A percentile compares a stretch with the other conserved stretches of the same genome.
Conservation (phyloP, 768 basidiomycete genomes). For the Serendipita indica region DNA sequence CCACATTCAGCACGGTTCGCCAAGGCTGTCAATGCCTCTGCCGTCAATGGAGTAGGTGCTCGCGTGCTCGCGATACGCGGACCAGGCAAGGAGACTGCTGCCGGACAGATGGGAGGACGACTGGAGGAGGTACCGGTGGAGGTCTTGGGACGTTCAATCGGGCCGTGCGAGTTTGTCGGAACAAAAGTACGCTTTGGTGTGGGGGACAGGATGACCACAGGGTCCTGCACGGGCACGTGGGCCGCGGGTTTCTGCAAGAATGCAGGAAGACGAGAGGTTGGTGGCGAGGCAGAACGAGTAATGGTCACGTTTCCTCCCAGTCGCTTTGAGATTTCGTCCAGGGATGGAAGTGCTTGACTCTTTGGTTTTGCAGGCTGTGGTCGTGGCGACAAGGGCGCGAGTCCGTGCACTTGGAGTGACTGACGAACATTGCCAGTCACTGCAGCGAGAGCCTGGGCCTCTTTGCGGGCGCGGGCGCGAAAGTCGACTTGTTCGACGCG, state of each 20-base stretch:
- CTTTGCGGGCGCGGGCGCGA: conserved; percentile 13
- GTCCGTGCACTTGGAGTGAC: background rate
- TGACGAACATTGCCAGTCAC: background rate
- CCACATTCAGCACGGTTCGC: background rate
- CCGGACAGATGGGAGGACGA: background rate
- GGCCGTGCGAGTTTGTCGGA: background rate
- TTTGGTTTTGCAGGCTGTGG: background rate
- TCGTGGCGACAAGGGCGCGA: background rate
- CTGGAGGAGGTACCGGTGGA: background rate
- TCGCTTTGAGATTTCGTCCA: conserved; percentile 62
- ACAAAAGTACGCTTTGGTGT: background rate
- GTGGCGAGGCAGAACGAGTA: background rate
- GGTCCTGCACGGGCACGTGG: background rate
- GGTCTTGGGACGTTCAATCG: background rate
- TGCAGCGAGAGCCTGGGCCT: conserved; percentile 9
- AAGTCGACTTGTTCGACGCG: conserved; percentile 62
- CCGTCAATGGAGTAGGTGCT: background rate
- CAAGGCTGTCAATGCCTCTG: background rate
- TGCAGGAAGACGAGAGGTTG: background rate
- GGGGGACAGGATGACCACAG: background rate
- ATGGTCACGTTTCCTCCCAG: conserved; percentile 18
- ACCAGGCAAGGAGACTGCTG: background rate
- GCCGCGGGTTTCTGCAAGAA: background rate
- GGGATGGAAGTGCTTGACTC: conserved; percentile 38
- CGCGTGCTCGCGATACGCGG: background rate